Base-by-base conservation (phyloP, 352 stramenopile species). In the Phytophthora fragariaefolia region DNA sequence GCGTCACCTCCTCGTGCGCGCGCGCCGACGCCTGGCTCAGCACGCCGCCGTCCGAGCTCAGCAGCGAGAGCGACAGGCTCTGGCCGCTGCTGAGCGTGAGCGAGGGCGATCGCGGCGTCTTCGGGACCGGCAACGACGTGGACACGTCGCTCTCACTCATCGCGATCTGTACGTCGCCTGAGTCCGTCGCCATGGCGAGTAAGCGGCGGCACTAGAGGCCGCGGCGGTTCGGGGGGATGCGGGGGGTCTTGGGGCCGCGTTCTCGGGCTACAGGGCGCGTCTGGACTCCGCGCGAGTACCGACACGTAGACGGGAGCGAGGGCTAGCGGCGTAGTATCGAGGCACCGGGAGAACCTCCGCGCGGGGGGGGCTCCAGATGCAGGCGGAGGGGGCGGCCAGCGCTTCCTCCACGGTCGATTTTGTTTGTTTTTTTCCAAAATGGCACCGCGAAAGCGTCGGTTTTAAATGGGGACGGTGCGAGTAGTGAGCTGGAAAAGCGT, bases 1-100 rank as follows among this genome's bases (percentile, higher is more conserved):
- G 79, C 46, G 83, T 75, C 40, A 95, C 57, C 20, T 92, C 82
- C 18, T 91, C 80, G 42, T 87, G 74, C 2, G 73, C 32, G 22
- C 76, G 69, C 15, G 82, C 85, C 47, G 83, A 77, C 23, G 67
- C 73, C 60, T 80, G 69, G 62, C 57, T 69, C 50, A 78, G 47
- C 13, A 76, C 47, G 22, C 60, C 47, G 17, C 57, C 56, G 24
- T 74, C 60, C 43, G 52, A 50, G 12, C 46, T 48, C 6, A 77
- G 20, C 15, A 72, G 47, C 22, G 69, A 51, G 9, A 73, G 46
- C 10, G 56, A 65, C 18, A 74, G 50, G 6, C 53, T 26, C 12
- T 57, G 51, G 23, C 54, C 54, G 9, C 52, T 51, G 24, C 43
- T 64, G 15, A 70, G 40, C 9, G 69, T 60, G 13, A 77, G 50